Conservation (phyloP, 345 rosid species). For the Camelina laxa region DNA sequence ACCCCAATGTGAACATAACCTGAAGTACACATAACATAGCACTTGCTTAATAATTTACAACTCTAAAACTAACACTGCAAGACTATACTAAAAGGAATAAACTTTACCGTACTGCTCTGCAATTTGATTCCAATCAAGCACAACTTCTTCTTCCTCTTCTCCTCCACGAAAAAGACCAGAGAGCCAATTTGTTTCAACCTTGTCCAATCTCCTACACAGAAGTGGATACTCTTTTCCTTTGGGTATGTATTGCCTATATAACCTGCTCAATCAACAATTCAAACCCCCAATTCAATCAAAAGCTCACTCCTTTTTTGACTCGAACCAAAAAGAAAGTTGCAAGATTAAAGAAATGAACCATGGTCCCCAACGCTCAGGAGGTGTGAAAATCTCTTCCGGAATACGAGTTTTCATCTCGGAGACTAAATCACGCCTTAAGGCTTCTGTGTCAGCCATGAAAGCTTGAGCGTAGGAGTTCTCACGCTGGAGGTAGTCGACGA, state of each 20-base stretch:
- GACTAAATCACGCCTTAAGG: slow-evolving; percentile 52
- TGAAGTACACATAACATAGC: slow-evolving; percentile 30
- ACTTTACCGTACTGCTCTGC: slow-evolving; percentile 72
- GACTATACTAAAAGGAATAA: slow-evolving; percentile 12
- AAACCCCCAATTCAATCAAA: not conserved
- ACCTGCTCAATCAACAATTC: slow-evolving; percentile 48
- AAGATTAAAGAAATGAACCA: slow-evolving; percentile 53
- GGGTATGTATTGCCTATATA: slow-evolving; percentile 74
- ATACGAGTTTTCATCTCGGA: slow-evolving; percentile 71
- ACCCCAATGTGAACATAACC: slow-evolving; percentile 89
- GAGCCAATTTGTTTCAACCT: slow-evolving; percentile 47
- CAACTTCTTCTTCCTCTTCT: slow-evolving; percentile 60
- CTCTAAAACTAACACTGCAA: not conserved
- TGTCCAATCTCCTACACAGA: slow-evolving; percentile 62
- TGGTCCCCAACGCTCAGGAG: slow-evolving; percentile 86
- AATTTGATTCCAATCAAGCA: slow-evolving; percentile 89
- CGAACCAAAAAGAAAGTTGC: not conserved
- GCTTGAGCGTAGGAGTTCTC: slow-evolving; percentile 79
- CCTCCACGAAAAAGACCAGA: slow-evolving; percentile 44
- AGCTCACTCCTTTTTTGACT: slow-evolving; percentile 21
- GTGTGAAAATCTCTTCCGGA: slow-evolving; percentile 64
- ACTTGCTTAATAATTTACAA: not conserved
- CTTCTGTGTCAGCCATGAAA: slow-evolving; percentile 78
- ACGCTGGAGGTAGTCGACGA: slow-evolving; percentile 54
- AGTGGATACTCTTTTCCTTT: slow-evolving; percentile 88